Evolutionary conservation across 1,284 basidiomycete species (phyloP).

Genomic region (Vanrija sp.): DNA sequence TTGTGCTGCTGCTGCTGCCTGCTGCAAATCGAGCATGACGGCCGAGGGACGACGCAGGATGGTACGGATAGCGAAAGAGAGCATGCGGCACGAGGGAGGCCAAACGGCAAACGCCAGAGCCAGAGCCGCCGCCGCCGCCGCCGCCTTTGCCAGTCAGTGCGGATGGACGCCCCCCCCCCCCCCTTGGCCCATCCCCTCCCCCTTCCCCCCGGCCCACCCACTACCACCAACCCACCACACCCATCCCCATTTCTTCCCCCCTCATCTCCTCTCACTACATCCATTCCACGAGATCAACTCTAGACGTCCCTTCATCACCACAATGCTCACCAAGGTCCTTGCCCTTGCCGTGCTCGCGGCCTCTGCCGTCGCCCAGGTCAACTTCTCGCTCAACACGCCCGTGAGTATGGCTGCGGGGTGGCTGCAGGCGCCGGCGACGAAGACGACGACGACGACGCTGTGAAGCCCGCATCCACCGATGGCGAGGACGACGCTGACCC

Average conservation of each 20-base stretch:
- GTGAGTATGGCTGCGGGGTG: conserved; percentile 22
- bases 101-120: no score
- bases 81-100: no score
- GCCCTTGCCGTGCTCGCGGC: conserved; percentile 27
- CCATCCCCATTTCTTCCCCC: conserved; percentile 3
- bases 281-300: background rate
- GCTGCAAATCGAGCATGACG: no score
- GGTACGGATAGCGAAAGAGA: no score
- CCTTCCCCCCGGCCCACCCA: background rate
- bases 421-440: background rate
- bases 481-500: background rate
- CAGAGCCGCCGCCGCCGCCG: no score
- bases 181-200: no score
- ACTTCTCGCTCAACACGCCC: conserved; percentile 36
- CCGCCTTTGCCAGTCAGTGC: no score
- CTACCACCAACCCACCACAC: background rate
- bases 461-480: background rate
- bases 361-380: conserved; percentile 26
- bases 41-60: no score
- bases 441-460: background rate
- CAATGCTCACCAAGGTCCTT: conserved; percentile 30
- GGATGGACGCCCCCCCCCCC: no score
- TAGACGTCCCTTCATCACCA: conserved; percentile 5
- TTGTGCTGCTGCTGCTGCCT: no score
- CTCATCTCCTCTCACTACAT: background rate